These are phyloP conservation scores for Ceratocystis smalleyi DNA, from an alignment of 2,329 filamentous ascomycete species.

Conservation along the genomic window DNA sequence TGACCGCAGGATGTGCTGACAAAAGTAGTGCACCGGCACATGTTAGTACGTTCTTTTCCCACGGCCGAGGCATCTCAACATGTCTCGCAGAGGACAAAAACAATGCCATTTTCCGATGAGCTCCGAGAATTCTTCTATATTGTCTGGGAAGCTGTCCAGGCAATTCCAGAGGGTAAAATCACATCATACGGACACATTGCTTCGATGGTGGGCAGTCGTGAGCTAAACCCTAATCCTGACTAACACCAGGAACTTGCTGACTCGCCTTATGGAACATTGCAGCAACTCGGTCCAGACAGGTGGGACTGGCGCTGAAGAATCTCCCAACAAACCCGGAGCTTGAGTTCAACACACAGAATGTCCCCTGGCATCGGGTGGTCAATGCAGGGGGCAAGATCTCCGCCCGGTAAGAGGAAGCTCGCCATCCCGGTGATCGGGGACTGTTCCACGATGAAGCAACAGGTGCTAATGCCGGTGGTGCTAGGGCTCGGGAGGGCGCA, in stretches of 20 bases:
- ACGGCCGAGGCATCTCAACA: no score
- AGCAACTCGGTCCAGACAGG: conserved; percentile 66
- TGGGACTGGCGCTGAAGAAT: conserved; percentile 80
- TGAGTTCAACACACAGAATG: conserved; percentile 57
- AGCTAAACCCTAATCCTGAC: conserved; percentile 21
- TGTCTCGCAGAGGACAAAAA: neutral
- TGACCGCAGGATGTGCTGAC: neutral
- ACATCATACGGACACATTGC: conserved; percentile 80
- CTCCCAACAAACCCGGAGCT: conserved; percentile 41
- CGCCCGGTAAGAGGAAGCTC: conserved; percentile 43
- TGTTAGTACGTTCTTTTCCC: no score
- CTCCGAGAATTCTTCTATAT: conserved; percentile 57
- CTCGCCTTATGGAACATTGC: neutral
- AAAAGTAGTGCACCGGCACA: neutral
- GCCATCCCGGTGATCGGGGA: neutral
- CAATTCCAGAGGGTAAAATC: conserved; percentile 69
- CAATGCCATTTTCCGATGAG: conserved; percentile 59
- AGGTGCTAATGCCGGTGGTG: neutral
- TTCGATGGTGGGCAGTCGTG: conserved; percentile 55
- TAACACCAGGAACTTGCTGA: neutral
- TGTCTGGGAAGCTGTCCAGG: conserved; percentile 71
- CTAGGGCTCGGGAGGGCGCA: conserved; percentile 34
- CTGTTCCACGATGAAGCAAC: no score
- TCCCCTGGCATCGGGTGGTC: conserved; percentile 90
- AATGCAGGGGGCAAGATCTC: conserved; percentile 78